Evolutionary conservation across 352 stramenopile genomes (phyloP).

Genomic region (Phytophthora multivora): DNA sequence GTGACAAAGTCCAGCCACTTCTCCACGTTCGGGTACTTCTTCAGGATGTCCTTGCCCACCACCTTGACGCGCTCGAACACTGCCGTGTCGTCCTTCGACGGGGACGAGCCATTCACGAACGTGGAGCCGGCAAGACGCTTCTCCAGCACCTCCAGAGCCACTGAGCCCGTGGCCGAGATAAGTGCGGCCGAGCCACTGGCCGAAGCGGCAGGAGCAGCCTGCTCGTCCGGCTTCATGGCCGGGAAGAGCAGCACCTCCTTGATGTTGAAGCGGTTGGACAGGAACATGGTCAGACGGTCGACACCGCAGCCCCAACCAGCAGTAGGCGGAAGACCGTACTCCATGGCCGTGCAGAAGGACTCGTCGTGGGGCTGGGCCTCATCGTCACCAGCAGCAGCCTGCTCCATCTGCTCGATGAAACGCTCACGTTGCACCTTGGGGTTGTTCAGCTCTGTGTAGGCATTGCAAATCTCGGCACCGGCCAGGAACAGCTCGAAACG

Average conservation of each 20-base stretch:
- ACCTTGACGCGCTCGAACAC: constrained; percentile 82
- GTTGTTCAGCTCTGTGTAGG: constrained; percentile 99
- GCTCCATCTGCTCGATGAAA: constrained; percentile 84
- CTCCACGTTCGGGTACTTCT: constrained; percentile 77
- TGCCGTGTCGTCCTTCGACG: constrained; percentile 70
- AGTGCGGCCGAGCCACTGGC: constrained; percentile 22
- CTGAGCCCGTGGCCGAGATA: constrained; percentile 42
- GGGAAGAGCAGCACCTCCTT: constrained; percentile 99
- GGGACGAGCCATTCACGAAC: constrained; percentile 74
- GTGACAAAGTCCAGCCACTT: constrained; percentile 78
- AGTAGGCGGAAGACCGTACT: constrained; percentile 98
- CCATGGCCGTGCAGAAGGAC: constrained; percentile 93
- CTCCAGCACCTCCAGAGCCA: constrained; percentile 69
- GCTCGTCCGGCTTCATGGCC: constrained; percentile 98
- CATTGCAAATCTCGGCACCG: constrained; percentile 97
- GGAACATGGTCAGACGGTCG: constrained; percentile 97
- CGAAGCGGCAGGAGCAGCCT: constrained; percentile 31
- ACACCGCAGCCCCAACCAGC: constrained; percentile 97
- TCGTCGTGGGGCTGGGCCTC: constrained; percentile 94
- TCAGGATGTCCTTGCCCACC: constrained; percentile 72
- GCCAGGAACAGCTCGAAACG: constrained; percentile 99
- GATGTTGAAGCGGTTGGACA: constrained; percentile 94
- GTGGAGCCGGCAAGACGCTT: constrained; percentile 56
- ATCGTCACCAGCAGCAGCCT: constrained; percentile 80
- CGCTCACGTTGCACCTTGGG: constrained; percentile 89